Evolutionary conservation across 139 green algal genomes (phyloP), one percentile per base, ranked within the genome.

Genomic region (Chloropicon primus): DNA sequence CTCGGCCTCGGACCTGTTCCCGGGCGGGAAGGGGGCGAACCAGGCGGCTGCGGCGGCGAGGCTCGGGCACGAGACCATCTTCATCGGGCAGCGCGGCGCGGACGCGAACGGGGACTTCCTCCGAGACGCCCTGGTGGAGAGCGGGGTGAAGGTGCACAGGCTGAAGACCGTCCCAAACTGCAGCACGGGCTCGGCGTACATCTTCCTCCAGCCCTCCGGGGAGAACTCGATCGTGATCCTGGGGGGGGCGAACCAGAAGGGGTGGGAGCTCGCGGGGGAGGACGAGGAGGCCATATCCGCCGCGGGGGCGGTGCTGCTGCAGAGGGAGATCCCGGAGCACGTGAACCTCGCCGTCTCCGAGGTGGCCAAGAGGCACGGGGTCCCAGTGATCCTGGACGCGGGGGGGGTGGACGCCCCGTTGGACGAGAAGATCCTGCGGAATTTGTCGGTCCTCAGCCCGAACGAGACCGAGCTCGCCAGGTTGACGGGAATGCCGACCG

Each of bases 201-300:
- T 97, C 62, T 80, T 96, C 27, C 76, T 97, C 25, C 90, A 96
- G 71, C 76, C 84, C 2, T 85, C 72, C 72, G 89, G 91, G 24
- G 90, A 96, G 79, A 96, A 96, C 82, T 89, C 81, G 78, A 96
- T 96, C 78, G 86, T 95, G 27, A 92, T 97, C 71, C 90, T 96
- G 0, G 92, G 92, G 0, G 92, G 92, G 0, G 91, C 90, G 5
- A 95, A 95, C 74, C 88, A 86, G 0, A 81, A 76, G 22, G 84
- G 80, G 84, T 28, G 25, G 1, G 26, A 26, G 0, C 23, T 22
- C 22, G 21, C 10, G 17, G n/a, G 24, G 5, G 22, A 22, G 54
- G 22, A 1, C 24, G 23, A 2, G 27, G 1, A 22, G 29, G 53
- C 22, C 0, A 80, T 91, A 28, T 73, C 28, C 25, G 80, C 85